Evolutionary conservation across 257 asterid genomes (phyloP).

Genomic region (Solanum ossicruentum): DNA sequence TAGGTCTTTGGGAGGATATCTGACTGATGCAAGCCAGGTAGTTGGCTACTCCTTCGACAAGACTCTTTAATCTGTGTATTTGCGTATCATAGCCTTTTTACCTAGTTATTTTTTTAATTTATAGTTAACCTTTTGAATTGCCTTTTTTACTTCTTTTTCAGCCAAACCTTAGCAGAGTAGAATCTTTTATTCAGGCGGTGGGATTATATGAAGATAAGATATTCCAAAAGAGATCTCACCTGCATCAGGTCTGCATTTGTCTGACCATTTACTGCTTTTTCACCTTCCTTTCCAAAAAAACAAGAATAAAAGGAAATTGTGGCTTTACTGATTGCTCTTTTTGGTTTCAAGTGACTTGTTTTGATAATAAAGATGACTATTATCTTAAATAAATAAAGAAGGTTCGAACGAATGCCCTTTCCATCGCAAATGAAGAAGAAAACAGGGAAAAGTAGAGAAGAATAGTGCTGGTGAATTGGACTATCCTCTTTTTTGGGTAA

Average conservation of each 20-base stretch:
- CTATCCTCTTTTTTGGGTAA: background rate
- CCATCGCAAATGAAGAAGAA: background rate
- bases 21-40: constrained; percentile 44
- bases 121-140: background rate
- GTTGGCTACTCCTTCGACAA: background rate
- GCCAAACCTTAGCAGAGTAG: constrained; percentile 69
- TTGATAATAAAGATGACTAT: background rate
- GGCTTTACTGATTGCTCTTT: background rate
- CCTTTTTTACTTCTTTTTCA: constrained; percentile 18
- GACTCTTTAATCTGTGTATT: background rate
- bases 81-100: background rate
- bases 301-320: background rate
- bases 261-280: background rate
- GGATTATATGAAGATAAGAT: constrained; percentile 45
- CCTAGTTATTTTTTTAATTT: background rate
- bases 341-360: background rate
- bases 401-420: background rate
- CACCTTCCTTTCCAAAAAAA: background rate
- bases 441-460: background rate
- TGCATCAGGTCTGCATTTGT: constrained; percentile 56
- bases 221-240: constrained; percentile 55
- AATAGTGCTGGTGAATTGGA: background rate
- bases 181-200: constrained; percentile 31
- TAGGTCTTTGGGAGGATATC: constrained; percentile 41
- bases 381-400: background rate